Conservation (phyloP, 345 rosid genomes). For the Erucastrum elatum region DNA sequence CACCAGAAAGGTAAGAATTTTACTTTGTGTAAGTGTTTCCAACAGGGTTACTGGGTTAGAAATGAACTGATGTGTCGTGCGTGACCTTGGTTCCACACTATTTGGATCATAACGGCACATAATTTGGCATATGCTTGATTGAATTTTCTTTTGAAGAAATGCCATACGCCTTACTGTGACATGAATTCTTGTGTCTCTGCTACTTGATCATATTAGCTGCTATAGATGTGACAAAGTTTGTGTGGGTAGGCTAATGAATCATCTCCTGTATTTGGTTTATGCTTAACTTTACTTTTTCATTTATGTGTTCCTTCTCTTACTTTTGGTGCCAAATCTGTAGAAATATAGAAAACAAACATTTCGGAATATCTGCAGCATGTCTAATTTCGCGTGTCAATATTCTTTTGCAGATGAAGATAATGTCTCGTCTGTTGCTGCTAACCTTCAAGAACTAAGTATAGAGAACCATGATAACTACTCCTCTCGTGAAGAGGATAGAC, state of each 20-base stretch:
- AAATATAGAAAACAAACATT: not conserved
- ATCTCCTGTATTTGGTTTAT: constrained; percentile 51
- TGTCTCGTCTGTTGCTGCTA: constrained; percentile 48
- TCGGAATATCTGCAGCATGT: constrained; percentile 4
- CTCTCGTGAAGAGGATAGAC: constrained; percentile 56
- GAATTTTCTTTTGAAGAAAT: constrained; percentile 41
- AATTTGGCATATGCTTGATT: constrained; percentile 54
- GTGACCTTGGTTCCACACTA: not conserved
- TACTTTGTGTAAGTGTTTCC: not conserved
- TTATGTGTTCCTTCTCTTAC: not conserved
- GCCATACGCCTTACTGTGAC: not conserved
- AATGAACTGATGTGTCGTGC: not conserved
- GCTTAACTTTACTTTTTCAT: not conserved
- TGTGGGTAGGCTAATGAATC: constrained; percentile 47
- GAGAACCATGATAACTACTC: constrained; percentile 52
- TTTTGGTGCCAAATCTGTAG: not conserved
- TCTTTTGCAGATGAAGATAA: constrained; percentile 58
- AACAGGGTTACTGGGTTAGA: not conserved
- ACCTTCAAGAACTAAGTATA: constrained; percentile 59
- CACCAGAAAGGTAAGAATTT: constrained; percentile 53
- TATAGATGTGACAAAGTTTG: constrained; percentile 48
- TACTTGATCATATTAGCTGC: not conserved
- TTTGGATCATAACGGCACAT: not conserved
- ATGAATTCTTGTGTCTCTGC: not conserved
- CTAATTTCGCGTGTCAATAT: not conserved